phyloP scores from a whole-genome alignment of 2,329 filamentous ascomycete species.

The Cephalotrichum gorgonifer region DNA sequence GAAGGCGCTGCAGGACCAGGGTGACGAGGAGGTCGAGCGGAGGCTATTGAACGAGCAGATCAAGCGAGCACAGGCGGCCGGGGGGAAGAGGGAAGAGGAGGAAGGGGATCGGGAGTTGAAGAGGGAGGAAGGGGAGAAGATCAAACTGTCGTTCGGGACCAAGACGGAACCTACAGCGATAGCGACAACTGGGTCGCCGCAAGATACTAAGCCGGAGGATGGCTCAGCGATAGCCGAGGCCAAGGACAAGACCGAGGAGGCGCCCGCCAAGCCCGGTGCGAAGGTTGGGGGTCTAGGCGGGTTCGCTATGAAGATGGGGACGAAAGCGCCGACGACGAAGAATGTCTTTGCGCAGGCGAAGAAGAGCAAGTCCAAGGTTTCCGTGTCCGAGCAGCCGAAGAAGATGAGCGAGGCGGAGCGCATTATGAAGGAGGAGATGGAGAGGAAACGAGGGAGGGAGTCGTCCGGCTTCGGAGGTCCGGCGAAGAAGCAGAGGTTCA shows the following conservation, averaged over 20 bases:
- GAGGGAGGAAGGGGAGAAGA: constrained; percentile 62
- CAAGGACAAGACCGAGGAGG: constrained; percentile 11
- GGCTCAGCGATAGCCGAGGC: constrained; percentile 8
- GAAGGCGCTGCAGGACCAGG: constrained; percentile 79
- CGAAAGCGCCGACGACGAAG: constrained; percentile 57
- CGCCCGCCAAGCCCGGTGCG: constrained; percentile 18
- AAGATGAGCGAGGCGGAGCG: constrained; percentile 82
- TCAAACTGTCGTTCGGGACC: constrained; percentile 57
- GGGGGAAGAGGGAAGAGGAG: constrained; percentile 30
- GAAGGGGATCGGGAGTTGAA: constrained; percentile 38
- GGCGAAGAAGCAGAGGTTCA: constrained; percentile 39
- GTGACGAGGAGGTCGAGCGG: constrained; percentile 84
- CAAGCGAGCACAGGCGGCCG: constrained; percentile 56
- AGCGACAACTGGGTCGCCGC: neutral
- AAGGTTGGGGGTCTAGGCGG: constrained; percentile 17
- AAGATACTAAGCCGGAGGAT: constrained; percentile 5
- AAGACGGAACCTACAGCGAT: constrained; percentile 1
- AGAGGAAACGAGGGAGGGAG: constrained; percentile 52
- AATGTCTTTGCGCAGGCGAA: constrained; percentile 53
- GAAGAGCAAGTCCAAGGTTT: constrained; percentile 36
- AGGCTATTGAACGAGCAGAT: constrained; percentile 77
- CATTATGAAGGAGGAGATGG: constrained; percentile 81
- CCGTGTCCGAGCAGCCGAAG: constrained; percentile 52
- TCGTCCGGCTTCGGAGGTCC: constrained; percentile 26
- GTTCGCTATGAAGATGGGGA: constrained; percentile 55